phyloP scores from a whole-genome alignment of 2,329 filamentous ascomycete species.

The Cladophialophora exuberans region DNA sequence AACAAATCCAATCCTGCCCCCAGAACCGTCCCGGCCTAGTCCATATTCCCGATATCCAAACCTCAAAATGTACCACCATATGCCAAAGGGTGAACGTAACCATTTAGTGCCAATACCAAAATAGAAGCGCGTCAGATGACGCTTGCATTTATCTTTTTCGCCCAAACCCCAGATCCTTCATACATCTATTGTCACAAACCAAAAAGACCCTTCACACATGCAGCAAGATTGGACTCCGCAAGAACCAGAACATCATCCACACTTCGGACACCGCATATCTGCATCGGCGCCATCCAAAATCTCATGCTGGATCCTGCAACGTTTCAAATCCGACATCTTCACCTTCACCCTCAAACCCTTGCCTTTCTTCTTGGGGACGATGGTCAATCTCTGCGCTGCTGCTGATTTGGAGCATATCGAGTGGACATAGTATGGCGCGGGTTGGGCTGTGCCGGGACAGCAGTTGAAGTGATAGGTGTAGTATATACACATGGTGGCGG shows the following conservation, averaged over 20 bases:
- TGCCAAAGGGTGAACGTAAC: no score
- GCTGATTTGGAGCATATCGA: slow-evolving; percentile 29
- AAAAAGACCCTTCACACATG: no score
- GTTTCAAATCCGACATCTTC: slow-evolving; percentile 11
- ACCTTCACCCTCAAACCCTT: slow-evolving; percentile 6
- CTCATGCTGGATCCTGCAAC: slow-evolving; percentile 31
- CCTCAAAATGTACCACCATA: no score
- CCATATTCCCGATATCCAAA: neutral
- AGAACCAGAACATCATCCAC: no score
- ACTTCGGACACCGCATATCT: slow-evolving; percentile 32
- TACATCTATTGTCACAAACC: no score
- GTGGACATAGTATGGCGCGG: slow-evolving; percentile 34
- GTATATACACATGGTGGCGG: slow-evolving; percentile 31
- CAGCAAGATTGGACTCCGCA: no score
- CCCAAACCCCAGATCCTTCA: no score
- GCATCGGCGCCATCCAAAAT: slow-evolving; percentile 34
- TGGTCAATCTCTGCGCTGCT: slow-evolving; percentile 8
- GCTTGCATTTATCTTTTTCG: no score
- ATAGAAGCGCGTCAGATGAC: no score
- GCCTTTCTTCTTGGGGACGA: neutral
- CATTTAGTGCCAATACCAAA: neutral
- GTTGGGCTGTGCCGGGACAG: slow-evolving; percentile 32
- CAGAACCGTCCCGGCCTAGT: slow-evolving; percentile 9
- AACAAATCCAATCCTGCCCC: slow-evolving; percentile 5
- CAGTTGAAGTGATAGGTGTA: slow-evolving; percentile 35